Evolutionary conservation across 2,329 filamentous ascomycete genomes (phyloP), one percentile per base, ranked within the genome.

Genomic region (Xylaria sp.): DNA sequence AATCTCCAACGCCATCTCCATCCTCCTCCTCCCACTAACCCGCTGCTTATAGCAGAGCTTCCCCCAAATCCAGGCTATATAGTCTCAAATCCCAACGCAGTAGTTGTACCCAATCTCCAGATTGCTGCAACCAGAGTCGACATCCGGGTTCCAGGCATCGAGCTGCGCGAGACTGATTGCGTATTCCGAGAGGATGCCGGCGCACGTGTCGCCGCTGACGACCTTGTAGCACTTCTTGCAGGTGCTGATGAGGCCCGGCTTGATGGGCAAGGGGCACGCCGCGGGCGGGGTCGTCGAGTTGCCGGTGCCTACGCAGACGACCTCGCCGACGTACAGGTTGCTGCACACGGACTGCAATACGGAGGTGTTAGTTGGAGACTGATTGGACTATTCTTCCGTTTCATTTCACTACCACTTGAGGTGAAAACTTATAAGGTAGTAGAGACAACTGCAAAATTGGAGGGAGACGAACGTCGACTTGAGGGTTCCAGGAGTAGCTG

Each of bases 81-180:
- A 37, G 67, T 57, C 9, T 58, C 37, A 28, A 63, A 68, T 65
- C 9, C 68, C 75, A 18, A 76, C 73, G 63, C 75, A 76, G 66
- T 76, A 76, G 60, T 76, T 75, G 37, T 73, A 76, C 4, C 72
- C 75, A 28, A 76, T 32, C 70, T 69, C 62, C 10, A 76, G 68
- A 46, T 75, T 76, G 0, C 69, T 67, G 74, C 75, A 76, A 2
- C 8, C 60, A 23, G 56, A 28, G 54, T 72, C 50, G 32, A 76
- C 18, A 44, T 69, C 70, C 18, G 75, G 74, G 71, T 76, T 76
- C 75, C 75, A 76, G 3, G 37, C n/a, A 6, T 34, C 56, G 34
- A 76, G 65, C 41, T 75, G 54, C 25, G 32, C 25, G 8, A 72
- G 32, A 32, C 72, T 57, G 64, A 76, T 69, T 52, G 59, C 57